Conservation (phyloP, 768 basidiomycete genomes). For the Lyophyllum shimeji region DNA sequence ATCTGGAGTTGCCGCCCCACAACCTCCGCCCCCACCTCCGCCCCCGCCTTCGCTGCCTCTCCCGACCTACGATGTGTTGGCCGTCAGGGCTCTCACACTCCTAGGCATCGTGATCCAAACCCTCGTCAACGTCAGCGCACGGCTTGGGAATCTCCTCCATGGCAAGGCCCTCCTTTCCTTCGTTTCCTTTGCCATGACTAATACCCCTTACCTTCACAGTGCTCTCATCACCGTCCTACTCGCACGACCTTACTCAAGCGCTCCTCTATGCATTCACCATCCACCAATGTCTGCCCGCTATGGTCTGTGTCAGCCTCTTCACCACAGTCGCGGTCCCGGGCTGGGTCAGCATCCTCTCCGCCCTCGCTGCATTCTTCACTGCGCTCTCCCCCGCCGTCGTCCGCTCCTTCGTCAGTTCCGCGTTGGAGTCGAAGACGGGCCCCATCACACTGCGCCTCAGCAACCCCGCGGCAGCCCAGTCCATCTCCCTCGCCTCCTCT, state of each 20-base stretch:
- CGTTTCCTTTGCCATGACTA: not conserved
- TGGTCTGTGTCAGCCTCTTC: not conserved
- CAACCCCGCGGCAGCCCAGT: not conserved
- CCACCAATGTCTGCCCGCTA: conserved; percentile 1
- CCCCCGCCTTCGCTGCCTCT: not conserved
- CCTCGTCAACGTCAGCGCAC: not conserved
- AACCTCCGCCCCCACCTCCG: not conserved
- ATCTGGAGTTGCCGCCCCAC: not conserved
- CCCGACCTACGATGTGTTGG: not conserved
- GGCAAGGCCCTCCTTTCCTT: not conserved
- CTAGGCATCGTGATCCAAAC: not conserved
- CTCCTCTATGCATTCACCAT: conserved; percentile 3
- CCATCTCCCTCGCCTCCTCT: not conserved
- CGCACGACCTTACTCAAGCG: not conserved
- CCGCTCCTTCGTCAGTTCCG: not conserved
- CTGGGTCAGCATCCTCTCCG: conserved; percentile 6
- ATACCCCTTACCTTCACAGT: not conserved
- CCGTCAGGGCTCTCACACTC: not conserved
- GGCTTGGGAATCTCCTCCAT: not conserved
- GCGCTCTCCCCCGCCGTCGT: conserved; percentile 3
- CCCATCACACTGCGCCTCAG: conserved; percentile 2
- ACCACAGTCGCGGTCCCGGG: not conserved
- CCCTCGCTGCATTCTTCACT: conserved; percentile 3
- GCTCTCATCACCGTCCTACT: not conserved
- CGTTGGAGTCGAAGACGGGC: not conserved